A percentile compares a stretch with the other conserved stretches of the same genome.
phyloP scores from a whole-genome alignment of 345 rosid genomes.

The Syzygium oleosum region DNA sequence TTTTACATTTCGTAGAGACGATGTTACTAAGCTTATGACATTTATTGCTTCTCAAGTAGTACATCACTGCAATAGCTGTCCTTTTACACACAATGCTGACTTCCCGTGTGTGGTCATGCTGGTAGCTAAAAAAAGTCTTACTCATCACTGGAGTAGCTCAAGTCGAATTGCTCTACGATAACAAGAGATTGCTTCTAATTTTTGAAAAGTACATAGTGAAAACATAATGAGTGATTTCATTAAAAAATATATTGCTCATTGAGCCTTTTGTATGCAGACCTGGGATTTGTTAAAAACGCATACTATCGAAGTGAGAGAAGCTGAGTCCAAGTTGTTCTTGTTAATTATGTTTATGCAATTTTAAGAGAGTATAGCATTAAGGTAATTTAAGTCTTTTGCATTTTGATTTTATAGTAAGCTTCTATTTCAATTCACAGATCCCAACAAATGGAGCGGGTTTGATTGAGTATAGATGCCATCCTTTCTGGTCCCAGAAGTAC shows the following conservation, averaged over 20 bases:
- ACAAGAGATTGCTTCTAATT: background rate
- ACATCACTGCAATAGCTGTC: background rate
- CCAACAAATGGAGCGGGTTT: constrained; percentile 77
- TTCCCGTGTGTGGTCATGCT: background rate
- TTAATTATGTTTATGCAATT: background rate
- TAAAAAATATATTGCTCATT: background rate
- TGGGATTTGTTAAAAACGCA: background rate
- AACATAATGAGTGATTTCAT: background rate
- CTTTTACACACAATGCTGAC: background rate
- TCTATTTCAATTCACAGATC: constrained; percentile 33
- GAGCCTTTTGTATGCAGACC: background rate
- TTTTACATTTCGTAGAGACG: background rate
- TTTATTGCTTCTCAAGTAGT: background rate
- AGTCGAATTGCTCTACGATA: background rate
- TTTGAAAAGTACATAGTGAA: background rate
- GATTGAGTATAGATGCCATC: constrained; percentile 94
- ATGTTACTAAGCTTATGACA: background rate
- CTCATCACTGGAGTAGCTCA: background rate
- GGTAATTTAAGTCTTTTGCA: background rate
- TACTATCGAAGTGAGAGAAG: background rate
- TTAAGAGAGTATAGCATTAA: background rate
- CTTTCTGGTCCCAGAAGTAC: constrained; percentile 93
- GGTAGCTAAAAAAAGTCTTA: background rate
- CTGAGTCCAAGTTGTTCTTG: background rate
- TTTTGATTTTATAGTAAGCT: background rate